Evolutionary conservation across 345 rosid species (phyloP).

Genomic region (Linum lewisii): DNA sequence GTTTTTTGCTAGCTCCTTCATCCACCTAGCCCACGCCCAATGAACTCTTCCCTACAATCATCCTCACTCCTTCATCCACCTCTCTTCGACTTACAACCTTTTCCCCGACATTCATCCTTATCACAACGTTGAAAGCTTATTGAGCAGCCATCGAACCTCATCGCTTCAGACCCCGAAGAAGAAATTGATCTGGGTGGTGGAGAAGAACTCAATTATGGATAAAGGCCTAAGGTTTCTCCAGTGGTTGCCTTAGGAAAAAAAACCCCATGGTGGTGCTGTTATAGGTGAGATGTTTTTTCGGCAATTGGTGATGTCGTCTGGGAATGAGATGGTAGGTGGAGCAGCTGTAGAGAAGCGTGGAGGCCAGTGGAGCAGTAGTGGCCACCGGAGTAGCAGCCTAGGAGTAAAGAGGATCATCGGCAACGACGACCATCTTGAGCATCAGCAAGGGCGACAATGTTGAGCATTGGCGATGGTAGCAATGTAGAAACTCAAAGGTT

Average conservation of each 20-base stretch:
- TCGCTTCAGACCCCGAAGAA: not conserved
- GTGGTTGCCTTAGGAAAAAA: constrained; percentile 13
- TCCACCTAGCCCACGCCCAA: too few species aligned
- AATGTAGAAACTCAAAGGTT: too few species aligned
- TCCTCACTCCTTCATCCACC: constrained; percentile 14
- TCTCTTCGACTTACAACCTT: constrained; percentile 21
- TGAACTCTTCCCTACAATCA: too few species aligned
- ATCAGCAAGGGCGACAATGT: too few species aligned
- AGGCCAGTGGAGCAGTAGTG: too few species aligned
- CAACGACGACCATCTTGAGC: too few species aligned
- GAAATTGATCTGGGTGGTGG: constrained; percentile 11
- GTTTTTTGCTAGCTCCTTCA: too few species aligned
- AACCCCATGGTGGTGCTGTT: not conserved
- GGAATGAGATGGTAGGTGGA: too few species aligned
- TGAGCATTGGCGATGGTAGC: too few species aligned
- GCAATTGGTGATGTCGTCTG: constrained; percentile 15
- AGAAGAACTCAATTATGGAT: constrained; percentile 16
- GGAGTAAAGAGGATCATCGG: too few species aligned
- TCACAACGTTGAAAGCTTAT: constrained; percentile 19
- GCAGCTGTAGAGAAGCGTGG: too few species aligned
- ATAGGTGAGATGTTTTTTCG: constrained; percentile 15
- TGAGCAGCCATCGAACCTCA: not conserved
- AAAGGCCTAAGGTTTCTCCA: constrained; percentile 25
- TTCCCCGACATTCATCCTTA: constrained; percentile 1
- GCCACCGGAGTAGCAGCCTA: too few species aligned